phyloP scores from a whole-genome alignment of 73 alveolate genomes.

The Tetrahymena borealis region DNA sequence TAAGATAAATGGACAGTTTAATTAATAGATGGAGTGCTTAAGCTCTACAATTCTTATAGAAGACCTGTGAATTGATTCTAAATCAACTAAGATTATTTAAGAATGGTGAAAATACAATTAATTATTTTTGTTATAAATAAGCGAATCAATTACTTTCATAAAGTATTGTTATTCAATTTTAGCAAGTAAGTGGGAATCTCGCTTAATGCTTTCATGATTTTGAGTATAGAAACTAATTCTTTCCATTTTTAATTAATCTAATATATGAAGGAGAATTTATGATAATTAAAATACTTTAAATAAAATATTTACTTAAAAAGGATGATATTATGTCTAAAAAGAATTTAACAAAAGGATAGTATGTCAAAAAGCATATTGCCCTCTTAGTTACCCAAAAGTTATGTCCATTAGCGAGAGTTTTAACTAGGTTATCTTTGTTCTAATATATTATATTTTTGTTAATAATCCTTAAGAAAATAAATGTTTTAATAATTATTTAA shows the following conservation, averaged over 20 bases:
- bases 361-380: background rate
- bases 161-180: background rate
- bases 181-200: background rate
- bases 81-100: background rate
- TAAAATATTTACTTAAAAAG: background rate
- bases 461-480: too few relatives aligned
- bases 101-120: too few relatives aligned
- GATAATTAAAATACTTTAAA: background rate
- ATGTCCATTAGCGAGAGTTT: background rate
- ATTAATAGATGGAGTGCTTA: background rate
- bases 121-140: background rate
- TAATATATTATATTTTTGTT: background rate
- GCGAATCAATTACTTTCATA: background rate
- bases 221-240: background rate
- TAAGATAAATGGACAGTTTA: background rate
- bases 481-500: background rate
- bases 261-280: background rate
- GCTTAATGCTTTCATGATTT: background rate
- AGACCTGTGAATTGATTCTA: background rate
- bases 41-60: background rate
- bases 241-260: background rate
- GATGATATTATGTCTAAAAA: background rate
- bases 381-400: background rate
- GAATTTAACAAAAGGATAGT: background rate
- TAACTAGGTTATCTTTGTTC: background rate